These are phyloP conservation scores for Candida anutae DNA, from an alignment of 1,139 yeast species.

Conservation along the genomic window DNA sequence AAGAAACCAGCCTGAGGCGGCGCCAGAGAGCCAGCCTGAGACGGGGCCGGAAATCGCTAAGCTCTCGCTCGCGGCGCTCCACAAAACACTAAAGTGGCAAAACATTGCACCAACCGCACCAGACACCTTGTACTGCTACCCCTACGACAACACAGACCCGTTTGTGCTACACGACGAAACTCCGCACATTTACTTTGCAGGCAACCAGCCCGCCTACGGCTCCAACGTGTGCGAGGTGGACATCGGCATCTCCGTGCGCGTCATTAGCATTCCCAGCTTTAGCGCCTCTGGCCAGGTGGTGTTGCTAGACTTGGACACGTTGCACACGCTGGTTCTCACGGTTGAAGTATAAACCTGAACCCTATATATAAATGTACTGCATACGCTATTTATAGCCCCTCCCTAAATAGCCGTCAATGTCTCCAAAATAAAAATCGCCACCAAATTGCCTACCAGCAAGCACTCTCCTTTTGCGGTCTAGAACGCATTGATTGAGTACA, in stretches of 20 bases:
- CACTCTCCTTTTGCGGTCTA: too few relatives aligned
- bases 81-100: conserved; percentile 72
- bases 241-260: conserved; percentile 23
- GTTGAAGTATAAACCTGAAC: conserved; percentile 4
- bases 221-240: conserved; percentile 12
- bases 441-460: too few relatives aligned
- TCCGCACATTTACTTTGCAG: conserved; percentile 83
- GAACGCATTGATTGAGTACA: too few relatives aligned
- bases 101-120: conserved; percentile 93
- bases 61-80: conserved; percentile 42
- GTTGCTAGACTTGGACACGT: conserved; percentile 50
- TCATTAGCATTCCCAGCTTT: conserved; percentile 71
- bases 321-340: conserved; percentile 42
- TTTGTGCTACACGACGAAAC: conserved; percentile 58
- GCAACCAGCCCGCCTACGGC: conserved; percentile 57
- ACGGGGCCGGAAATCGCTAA: conserved; percentile 12
- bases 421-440: too few relatives aligned
- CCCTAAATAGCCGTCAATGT: too few relatives aligned
- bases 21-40: too few relatives aligned
- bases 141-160: conserved; percentile 76
- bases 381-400: too few relatives aligned
- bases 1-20: conserved; percentile 12
- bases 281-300: conserved; percentile 60
- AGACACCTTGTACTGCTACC: conserved; percentile 87
- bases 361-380: too few relatives aligned